phyloP scores from a whole-genome alignment of 208 protist genomes.

The Leishmania mexicana region DNA sequence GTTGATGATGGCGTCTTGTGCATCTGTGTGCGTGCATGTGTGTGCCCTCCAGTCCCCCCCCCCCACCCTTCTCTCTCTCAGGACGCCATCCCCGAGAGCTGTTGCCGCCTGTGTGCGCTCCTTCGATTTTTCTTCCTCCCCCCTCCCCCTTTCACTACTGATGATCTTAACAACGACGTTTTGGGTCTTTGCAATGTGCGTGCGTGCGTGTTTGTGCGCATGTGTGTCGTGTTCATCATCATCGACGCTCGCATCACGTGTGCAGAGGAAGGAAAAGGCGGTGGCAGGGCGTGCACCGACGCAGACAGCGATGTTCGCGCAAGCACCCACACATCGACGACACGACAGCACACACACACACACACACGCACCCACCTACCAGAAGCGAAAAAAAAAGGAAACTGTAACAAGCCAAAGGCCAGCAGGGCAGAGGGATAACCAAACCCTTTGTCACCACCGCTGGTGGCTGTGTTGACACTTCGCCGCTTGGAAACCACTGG shows the following conservation, averaged over 20 bases:
- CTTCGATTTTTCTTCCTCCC: background rate
- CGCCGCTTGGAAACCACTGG: background rate
- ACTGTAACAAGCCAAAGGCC: background rate
- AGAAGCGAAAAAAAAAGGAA: background rate
- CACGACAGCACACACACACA: background rate
- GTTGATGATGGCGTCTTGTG: background rate
- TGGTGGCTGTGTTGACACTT: background rate
- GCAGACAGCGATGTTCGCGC: background rate
- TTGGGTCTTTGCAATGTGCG: background rate
- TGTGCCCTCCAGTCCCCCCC: background rate
- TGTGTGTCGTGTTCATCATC: background rate
- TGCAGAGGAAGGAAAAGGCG: background rate
- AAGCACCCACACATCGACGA: background rate
- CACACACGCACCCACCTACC: background rate
- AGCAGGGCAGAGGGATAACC: background rate
- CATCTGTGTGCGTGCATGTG: background rate
- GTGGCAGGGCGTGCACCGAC: background rate
- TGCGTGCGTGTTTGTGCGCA: background rate
- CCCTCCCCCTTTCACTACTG: background rate
- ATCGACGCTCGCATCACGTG: background rate
- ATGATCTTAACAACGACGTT: background rate
- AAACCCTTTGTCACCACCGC: background rate
- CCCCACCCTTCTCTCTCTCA: background rate
- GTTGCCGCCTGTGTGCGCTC: background rate
- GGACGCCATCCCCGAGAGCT: background rate